Percentiles rank a stretch among this genome's conserved stretches.
Evolutionary conservation across 352 stramenopile genomes (phyloP).

Genomic region (Phytophthora melonis): DNA sequence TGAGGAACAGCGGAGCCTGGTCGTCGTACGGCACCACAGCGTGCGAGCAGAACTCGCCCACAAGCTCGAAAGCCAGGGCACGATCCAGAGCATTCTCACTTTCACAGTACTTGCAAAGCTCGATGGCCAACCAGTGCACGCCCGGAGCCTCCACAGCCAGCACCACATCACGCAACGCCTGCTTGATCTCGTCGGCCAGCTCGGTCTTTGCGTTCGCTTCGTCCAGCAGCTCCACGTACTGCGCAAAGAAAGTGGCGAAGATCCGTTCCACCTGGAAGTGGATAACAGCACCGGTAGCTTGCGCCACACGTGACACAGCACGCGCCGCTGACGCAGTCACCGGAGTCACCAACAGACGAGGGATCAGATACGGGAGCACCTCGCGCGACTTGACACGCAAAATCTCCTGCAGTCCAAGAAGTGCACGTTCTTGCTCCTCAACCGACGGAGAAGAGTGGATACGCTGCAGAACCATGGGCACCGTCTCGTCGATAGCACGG

Average conservation of each 20-base stretch:
- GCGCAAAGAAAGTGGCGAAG: constrained; percentile 84
- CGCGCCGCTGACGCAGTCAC: constrained; percentile 91
- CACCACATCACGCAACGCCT: constrained; percentile 74
- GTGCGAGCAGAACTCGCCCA: constrained; percentile 90
- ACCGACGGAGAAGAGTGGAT: constrained; percentile 78
- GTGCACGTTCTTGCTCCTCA: constrained; percentile 84
- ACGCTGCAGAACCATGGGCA: constrained; percentile 95
- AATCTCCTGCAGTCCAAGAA: constrained; percentile 98
- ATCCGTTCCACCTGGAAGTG: constrained; percentile 97
- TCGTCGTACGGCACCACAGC: constrained; percentile 93
- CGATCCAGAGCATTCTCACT: constrained; percentile 89
- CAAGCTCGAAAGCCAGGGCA: constrained; percentile 92
- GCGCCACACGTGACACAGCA: constrained; percentile 93
- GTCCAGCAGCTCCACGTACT: constrained; percentile 67
- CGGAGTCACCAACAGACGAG: constrained; percentile 93
- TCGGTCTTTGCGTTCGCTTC: constrained; percentile 39
- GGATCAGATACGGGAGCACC: constrained; percentile 98
- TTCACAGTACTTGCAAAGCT: constrained; percentile 96
- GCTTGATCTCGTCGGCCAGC: constrained; percentile 76
- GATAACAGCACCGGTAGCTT: constrained; percentile 94
- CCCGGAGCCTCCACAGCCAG: constrained; percentile 90
- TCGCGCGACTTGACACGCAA: constrained; percentile 96
- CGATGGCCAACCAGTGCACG: constrained; percentile 95
- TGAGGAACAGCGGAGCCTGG: constrained; percentile 95
- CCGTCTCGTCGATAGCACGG: constrained; percentile 96